phyloP scores from a whole-genome alignment of 169 alveolate genomes.

The Plasmodium adleri region DNA sequence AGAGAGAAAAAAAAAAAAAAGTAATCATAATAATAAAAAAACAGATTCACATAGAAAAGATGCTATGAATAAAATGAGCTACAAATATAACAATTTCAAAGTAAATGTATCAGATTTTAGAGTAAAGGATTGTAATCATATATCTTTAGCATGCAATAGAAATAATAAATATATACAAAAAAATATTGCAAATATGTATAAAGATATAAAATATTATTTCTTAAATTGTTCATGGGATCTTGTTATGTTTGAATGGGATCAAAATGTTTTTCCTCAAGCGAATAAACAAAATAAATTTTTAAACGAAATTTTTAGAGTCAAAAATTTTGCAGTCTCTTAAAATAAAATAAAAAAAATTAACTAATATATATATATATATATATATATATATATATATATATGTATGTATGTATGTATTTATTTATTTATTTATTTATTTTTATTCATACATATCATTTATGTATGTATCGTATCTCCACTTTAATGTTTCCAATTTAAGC shows the following conservation, averaged over 20 bases:
- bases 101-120: conserved; percentile 48
- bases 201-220: conserved; percentile 49
- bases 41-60: conserved; percentile 1
- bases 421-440: background rate
- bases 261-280: conserved; percentile 2
- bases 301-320: conserved; percentile 61
- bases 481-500: no score
- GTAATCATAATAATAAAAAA: background rate
- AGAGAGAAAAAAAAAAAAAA: background rate
- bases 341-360: background rate
- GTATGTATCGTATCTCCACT: background rate
- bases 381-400: background rate
- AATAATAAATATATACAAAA: conserved; percentile 35
- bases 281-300: conserved; percentile 12
- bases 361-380: background rate
- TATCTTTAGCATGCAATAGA: conserved; percentile 64
- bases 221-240: conserved; percentile 65
- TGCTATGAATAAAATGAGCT: conserved; percentile 19
- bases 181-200: conserved; percentile 63
- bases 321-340: conserved; percentile 47
- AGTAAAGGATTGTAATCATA: conserved; percentile 61
- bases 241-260: conserved; percentile 60
- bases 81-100: conserved; percentile 30
- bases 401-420: background rate
- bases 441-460: background rate